Evolutionary conservation across 352 stramenopile genomes (phyloP).

Genomic region (Plasmopara viticola): DNA sequence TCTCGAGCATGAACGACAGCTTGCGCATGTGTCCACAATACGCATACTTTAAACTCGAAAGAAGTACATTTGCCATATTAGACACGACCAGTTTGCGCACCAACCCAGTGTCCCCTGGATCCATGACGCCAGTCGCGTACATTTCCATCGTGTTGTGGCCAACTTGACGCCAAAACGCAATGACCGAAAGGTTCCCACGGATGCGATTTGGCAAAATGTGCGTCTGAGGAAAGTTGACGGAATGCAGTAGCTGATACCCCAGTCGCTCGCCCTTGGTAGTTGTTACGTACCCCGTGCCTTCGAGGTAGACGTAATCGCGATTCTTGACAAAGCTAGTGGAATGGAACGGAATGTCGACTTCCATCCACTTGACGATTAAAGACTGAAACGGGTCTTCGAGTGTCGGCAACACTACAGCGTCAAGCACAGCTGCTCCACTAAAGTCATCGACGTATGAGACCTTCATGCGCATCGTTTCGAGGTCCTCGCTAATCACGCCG

Average conservation of each 20-base stretch:
- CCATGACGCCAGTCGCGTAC: constrained; percentile 12
- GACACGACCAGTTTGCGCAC: constrained; percentile 10
- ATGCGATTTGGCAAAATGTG: constrained; percentile 19
- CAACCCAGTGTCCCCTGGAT: constrained; percentile 10
- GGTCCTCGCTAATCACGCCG: constrained; percentile 28
- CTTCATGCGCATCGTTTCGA: constrained; percentile 41
- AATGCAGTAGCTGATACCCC: constrained; percentile 57
- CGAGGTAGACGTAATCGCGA: constrained; percentile 50
- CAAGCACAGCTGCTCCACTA: constrained; percentile 32
- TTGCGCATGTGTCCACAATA: constrained; percentile 43
- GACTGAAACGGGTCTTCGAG: constrained; percentile 32
- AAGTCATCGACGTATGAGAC: constrained; percentile 36
- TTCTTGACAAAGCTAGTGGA: constrained; percentile 38
- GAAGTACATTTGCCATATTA: constrained; percentile 9
- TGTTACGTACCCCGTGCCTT: constrained; percentile 34
- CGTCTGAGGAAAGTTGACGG: constrained; percentile 30
- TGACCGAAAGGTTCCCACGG: constrained; percentile 38
- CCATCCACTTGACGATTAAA: constrained; percentile 39
- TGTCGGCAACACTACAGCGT: constrained; percentile 24
- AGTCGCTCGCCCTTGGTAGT: constrained; percentile 33
- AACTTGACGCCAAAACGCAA: constrained; percentile 27
- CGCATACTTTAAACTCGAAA: constrained; percentile 12
- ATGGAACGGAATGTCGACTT: constrained; percentile 20
- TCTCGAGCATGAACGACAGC: constrained; percentile 22
- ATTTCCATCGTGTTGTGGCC: constrained; percentile 15